These are phyloP conservation scores for Scheffersomyces quercinus DNA, from an alignment of 1,139 yeast species.

Conservation along the genomic window DNA sequence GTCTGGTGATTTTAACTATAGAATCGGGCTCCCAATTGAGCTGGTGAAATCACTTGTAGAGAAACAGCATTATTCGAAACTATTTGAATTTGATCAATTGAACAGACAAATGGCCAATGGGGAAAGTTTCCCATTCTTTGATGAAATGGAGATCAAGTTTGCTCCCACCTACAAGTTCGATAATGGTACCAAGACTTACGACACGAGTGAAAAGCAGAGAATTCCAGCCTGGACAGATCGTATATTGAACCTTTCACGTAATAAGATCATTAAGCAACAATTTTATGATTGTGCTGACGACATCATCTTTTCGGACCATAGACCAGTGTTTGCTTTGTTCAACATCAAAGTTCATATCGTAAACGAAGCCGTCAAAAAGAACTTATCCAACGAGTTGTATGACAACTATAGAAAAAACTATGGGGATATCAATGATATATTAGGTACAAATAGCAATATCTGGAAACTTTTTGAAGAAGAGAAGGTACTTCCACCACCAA, in stretches of 20 bases:
- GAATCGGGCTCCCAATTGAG: slow-evolving; percentile 70
- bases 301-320: slow-evolving; percentile 82
- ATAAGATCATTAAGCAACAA: slow-evolving; percentile 60
- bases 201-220: slow-evolving; percentile 70
- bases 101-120: slow-evolving; percentile 69
- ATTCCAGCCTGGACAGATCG: slow-evolving; percentile 96
- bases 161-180: slow-evolving; percentile 94
- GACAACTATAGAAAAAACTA: slow-evolving; percentile 48
- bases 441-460: slow-evolving; percentile 29
- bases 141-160: slow-evolving; percentile 75
- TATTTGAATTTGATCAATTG: slow-evolving; percentile 77
- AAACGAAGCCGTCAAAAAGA: slow-evolving; percentile 61
- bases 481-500: slow-evolving; percentile 76
- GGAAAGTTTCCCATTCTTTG: slow-evolving; percentile 64
- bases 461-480: slow-evolving; percentile 28
- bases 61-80: slow-evolving; percentile 48
- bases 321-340: slow-evolving; percentile 87
- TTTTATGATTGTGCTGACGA: slow-evolving; percentile 63
- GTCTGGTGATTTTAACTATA: slow-evolving; percentile 91
- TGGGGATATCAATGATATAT: slow-evolving; percentile 44
- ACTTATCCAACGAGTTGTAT: slow-evolving; percentile 62
- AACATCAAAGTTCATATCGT: slow-evolving; percentile 66
- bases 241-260: slow-evolving; percentile 44
- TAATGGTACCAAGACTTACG: slow-evolving; percentile 82
- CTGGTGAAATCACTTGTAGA: slow-evolving; percentile 56